Evolutionary conservation across 208 protist genomes (phyloP).

Genomic region (Phytomonas sp.): DNA sequence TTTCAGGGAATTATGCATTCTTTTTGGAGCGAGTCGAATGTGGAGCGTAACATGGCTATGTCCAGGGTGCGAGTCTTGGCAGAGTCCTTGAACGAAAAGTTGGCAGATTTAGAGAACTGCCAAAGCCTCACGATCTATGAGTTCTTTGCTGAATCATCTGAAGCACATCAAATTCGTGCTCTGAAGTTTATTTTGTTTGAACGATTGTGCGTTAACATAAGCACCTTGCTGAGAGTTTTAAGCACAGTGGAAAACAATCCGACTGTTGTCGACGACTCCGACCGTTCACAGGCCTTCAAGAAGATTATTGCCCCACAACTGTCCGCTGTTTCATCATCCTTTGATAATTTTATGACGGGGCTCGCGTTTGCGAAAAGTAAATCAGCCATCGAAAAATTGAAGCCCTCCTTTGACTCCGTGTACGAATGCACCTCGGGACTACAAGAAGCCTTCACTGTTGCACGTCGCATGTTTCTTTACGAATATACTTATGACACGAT

Average conservation of each 20-base stretch:
- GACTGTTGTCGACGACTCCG: constrained; percentile 60
- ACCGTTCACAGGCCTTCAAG: constrained; percentile 59
- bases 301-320: constrained; percentile 49
- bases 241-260: constrained; percentile 72
- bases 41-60: constrained; percentile 81
- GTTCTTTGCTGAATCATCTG: constrained; percentile 71
- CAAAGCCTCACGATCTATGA: constrained; percentile 74
- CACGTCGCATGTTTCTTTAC: constrained; percentile 77
- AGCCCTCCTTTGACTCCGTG: constrained; percentile 31
- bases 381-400: constrained; percentile 26
- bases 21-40: constrained; percentile 81
- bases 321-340: constrained; percentile 31
- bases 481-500: constrained; percentile 51
- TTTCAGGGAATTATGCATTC: constrained; percentile 66
- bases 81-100: constrained; percentile 45
- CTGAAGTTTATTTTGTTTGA: constrained; percentile 62
- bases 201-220: constrained; percentile 65
- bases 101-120: constrained; percentile 46
- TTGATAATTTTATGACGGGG: constrained; percentile 56
- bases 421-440: constrained; percentile 40
- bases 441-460: constrained; percentile 48
- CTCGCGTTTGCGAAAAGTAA: constrained; percentile 44
- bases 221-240: constrained; percentile 69
- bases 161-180: constrained; percentile 50
- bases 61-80: constrained; percentile 72